Percentiles rank a stretch among this genome's conserved stretches.
phyloP scores from a whole-genome alignment of 345 rosid species.

The Physaria fendleri region DNA sequence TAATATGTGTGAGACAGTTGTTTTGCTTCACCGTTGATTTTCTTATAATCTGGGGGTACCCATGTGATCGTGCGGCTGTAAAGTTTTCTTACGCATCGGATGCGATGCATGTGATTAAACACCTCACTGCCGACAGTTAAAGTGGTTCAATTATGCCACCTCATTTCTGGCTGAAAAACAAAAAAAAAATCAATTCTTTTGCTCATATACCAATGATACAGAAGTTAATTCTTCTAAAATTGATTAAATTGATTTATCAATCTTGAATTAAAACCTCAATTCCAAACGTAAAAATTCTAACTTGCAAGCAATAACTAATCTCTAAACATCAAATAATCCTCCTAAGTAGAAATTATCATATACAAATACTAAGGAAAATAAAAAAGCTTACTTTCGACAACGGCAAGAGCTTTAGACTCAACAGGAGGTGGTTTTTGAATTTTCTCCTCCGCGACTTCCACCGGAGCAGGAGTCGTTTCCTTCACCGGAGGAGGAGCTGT shows the following conservation, averaged over 20 bases:
- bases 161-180: too few relatives aligned
- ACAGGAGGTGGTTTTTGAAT: constrained; percentile 31
- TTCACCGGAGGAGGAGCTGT: constrained; percentile 28
- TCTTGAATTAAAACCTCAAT: neutral
- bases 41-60: too few relatives aligned
- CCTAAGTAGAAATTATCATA: neutral
- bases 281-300: neutral
- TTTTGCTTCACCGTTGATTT: constrained; percentile 25
- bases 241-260: too few relatives aligned
- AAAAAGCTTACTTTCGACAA: constrained; percentile 48
- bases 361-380: neutral
- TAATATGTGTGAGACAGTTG: constrained; percentile 10
- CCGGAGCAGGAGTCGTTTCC: constrained; percentile 28
- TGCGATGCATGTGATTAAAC: constrained; percentile 25
- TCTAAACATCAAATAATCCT: neutral
- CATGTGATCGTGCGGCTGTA: constrained; percentile 35
- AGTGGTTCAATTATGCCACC: constrained; percentile 19
- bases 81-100: constrained; percentile 1
- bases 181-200: too few relatives aligned
- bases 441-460: constrained; percentile 36
- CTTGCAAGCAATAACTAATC: neutral
- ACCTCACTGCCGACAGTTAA: constrained; percentile 50
- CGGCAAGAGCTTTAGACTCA: constrained; percentile 55
- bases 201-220: too few relatives aligned
- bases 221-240: too few relatives aligned